Evolutionary conservation across 768 basidiomycete genomes (phyloP), one percentile per base, ranked within the genome.

Genomic region (Serendipita sp.): DNA sequence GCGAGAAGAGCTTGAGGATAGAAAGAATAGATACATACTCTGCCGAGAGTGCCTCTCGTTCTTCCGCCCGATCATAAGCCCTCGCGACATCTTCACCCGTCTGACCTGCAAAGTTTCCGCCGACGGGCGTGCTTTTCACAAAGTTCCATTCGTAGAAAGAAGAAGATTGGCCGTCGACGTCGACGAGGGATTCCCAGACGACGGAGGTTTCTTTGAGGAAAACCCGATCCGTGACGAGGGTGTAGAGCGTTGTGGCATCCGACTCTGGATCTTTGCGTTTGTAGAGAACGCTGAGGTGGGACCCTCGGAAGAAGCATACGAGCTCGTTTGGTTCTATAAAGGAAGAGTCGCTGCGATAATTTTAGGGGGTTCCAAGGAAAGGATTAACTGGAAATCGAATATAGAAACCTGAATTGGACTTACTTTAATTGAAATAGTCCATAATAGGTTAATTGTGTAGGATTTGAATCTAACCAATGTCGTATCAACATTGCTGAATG

Each of bases 171-270:
- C 90, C 90, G 66, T 95, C 92, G 35, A 93, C 80, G 70, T 95
- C 93, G 69, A 89, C 89, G 34, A 96, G 75, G 18, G 86, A 83
- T 74, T 96, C 93, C 93, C 93, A 96, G 2, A 93, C 86, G 30
- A 95, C 82, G 16, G 83, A 83, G 0, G 84, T 77, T 71, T 95
- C 92, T 65, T 82, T 73, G 2, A 85, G 74, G 72, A 96, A 92
- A 16, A 85, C 82, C 45, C 88, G 79, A 72, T 96, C 93, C 0
- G 93, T 93, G 11, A 86, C 90, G 67, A 96, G 85, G 1, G 83
- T 82, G 72, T 90, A 94, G 4, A 96, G 76, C 3, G 35, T 60
- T 1, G 56, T 60, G 28, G 10, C 35, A 8, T 32, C 28, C 35
- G 56, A 24, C 28, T n/a, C 67, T 68, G 30, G 67, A 64, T 41